These are phyloP conservation scores for Cyclostephanos invisitatus DNA, from an alignment of 108 stramenopile genomes.

Conservation along the genomic window DNA sequence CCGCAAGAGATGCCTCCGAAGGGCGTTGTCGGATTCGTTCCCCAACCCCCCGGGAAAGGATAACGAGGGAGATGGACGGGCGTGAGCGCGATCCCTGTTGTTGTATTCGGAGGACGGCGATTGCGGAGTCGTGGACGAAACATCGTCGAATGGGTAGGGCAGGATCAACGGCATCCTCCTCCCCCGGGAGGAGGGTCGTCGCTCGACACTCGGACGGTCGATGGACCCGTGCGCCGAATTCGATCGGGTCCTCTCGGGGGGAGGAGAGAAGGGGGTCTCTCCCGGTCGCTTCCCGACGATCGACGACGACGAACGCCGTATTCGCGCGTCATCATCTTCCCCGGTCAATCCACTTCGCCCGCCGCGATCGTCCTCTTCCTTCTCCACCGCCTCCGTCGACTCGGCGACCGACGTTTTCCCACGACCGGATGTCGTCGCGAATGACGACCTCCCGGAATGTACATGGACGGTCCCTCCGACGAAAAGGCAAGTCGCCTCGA, in stretches of 20 bases:
- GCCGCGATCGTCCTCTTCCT: too few relatives aligned
- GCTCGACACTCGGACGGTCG: not conserved
- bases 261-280: slow-evolving; percentile 29
- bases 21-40: slow-evolving; percentile 21
- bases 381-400: too few relatives aligned
- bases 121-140: slow-evolving; percentile 16
- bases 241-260: not conserved
- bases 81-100: slow-evolving; percentile 21
- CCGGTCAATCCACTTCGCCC: too few relatives aligned
- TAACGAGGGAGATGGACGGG: slow-evolving; percentile 4
- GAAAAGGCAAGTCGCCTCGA: too few relatives aligned
- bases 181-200: not conserved
- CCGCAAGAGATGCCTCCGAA: slow-evolving; percentile 25
- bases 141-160: not conserved
- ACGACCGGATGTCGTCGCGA: too few relatives aligned
- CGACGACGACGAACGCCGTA: not conserved
- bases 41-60: not conserved
- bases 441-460: too few relatives aligned
- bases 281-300: slow-evolving; percentile 40
- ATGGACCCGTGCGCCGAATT: not conserved
- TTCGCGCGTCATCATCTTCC: too few relatives aligned
- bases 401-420: too few relatives aligned
- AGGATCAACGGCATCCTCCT: not conserved
- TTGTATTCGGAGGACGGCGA: slow-evolving; percentile 9
- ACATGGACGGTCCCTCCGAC: too few relatives aligned